Evolutionary conservation across 176 grass and related monocot species (phyloP).

Genomic region (Poa annua): DNA sequence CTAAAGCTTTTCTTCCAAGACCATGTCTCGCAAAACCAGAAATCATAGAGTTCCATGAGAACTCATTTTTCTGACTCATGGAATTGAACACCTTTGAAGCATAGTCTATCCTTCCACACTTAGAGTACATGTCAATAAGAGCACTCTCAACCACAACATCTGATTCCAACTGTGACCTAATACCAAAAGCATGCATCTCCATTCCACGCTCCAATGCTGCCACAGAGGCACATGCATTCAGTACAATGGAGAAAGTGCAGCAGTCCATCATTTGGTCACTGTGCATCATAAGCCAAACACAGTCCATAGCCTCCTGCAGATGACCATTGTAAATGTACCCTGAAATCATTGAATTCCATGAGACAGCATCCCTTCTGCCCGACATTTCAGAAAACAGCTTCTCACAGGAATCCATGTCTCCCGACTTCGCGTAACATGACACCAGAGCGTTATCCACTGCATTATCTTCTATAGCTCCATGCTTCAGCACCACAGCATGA

Average conservation of each 20-base stretch:
- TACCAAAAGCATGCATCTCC: conserved; percentile 84
- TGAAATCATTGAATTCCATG: conserved; percentile 84
- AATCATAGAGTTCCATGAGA: conserved; percentile 94
- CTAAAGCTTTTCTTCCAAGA: conserved; percentile 65
- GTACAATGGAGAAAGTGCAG: conserved; percentile 71
- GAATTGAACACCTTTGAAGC: conserved; percentile 73
- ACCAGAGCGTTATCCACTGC: conserved; percentile 73
- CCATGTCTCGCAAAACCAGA: conserved; percentile 85
- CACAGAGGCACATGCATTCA: conserved; percentile 75
- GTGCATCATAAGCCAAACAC: conserved; percentile 72
- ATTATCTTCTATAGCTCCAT: conserved; percentile 61
- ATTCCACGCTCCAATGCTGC: conserved; percentile 72
- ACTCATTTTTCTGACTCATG: conserved; percentile 69
- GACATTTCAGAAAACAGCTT: conserved; percentile 64
- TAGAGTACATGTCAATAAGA: conserved; percentile 87
- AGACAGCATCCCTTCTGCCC: conserved; percentile 63
- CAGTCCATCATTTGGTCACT: conserved; percentile 67
- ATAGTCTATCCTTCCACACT: conserved; percentile 85
- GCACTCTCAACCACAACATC: conserved; percentile 76
- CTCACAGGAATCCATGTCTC: conserved; percentile 64
- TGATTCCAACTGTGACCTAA: conserved; percentile 62
- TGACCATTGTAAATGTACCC: conserved; percentile 80
- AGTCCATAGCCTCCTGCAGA: conserved; percentile 79
- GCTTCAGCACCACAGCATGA: conserved; percentile 66
- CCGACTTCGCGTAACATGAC: conserved; percentile 82